Evolutionary conservation across 306 rosid species (phyloP).

Genomic region (Argentina anserina): DNA sequence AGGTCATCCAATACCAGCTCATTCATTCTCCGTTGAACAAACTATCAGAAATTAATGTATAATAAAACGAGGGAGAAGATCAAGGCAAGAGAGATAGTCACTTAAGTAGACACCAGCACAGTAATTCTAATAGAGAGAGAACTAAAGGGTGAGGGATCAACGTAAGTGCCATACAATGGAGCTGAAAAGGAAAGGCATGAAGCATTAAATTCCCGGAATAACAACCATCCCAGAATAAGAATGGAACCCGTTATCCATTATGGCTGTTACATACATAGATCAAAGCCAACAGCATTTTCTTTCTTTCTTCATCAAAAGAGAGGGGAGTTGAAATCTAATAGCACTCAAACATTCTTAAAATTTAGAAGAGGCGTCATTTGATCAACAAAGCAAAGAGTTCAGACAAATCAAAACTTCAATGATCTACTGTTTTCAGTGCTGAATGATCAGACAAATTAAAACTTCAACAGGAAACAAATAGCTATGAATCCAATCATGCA

Average conservation of each 20-base stretch:
- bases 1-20: not conserved
- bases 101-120: conserved; percentile 12
- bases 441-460: conserved; percentile 5
- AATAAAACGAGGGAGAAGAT: not conserved
- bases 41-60: not conserved
- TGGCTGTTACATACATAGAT: conserved; percentile 16
- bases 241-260: conserved; percentile 29
- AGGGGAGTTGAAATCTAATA: conserved; percentile 6
- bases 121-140: not conserved
- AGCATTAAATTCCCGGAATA: conserved; percentile 28
- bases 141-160: conserved; percentile 21
- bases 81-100: conserved; percentile 5
- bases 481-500: not conserved
- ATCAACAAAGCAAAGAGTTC: conserved; percentile 12
- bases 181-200: conserved; percentile 24
- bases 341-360: not conserved
- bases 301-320: not conserved
- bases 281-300: not conserved
- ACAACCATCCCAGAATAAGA: conserved; percentile 22
- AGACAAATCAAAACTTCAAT: not conserved
- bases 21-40: not conserved
- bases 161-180: conserved; percentile 29
- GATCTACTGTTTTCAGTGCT: conserved; percentile 3
- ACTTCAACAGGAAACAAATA: not conserved
- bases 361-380: conserved; percentile 14